Conservation (phyloP, 2,329 filamentous ascomycete genomes). For the Venturia oleaginea region DNA sequence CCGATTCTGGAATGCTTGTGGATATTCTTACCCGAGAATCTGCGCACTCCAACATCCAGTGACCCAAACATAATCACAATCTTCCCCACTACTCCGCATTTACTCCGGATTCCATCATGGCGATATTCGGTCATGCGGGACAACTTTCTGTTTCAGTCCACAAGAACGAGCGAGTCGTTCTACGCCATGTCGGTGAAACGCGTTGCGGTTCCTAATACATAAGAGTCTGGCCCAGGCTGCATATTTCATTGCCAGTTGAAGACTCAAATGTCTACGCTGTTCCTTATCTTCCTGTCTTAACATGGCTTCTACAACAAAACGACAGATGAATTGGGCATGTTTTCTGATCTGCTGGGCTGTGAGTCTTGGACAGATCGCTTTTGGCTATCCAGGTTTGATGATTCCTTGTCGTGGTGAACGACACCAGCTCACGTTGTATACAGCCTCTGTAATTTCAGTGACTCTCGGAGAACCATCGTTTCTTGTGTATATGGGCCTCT, state of each 20-base stretch:
- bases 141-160: background rate
- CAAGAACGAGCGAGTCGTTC: background rate
- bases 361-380: constrained; percentile 19
- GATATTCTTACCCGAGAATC: background rate
- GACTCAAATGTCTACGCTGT: background rate
- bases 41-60: background rate
- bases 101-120: background rate
- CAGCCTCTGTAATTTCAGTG: constrained; percentile 19
- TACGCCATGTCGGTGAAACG: background rate
- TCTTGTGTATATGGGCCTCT: constrained; percentile 18
- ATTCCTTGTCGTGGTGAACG: background rate
- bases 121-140: constrained; percentile 1
- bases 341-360: constrained; percentile 20
- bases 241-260: background rate
- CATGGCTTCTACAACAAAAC: background rate
- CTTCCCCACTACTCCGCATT: constrained; percentile 2
- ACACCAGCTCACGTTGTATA: background rate
- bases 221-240: background rate
- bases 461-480: constrained; percentile 21
- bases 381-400: constrained; percentile 18
- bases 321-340: constrained; percentile 17
- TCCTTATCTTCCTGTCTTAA: background rate
- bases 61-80: background rate
- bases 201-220: background rate
- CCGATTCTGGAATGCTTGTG: background rate